These are phyloP conservation scores for Zasmidium cellare DNA, from an alignment of 2,329 filamentous ascomycete genomes.

Conservation along the genomic window DNA sequence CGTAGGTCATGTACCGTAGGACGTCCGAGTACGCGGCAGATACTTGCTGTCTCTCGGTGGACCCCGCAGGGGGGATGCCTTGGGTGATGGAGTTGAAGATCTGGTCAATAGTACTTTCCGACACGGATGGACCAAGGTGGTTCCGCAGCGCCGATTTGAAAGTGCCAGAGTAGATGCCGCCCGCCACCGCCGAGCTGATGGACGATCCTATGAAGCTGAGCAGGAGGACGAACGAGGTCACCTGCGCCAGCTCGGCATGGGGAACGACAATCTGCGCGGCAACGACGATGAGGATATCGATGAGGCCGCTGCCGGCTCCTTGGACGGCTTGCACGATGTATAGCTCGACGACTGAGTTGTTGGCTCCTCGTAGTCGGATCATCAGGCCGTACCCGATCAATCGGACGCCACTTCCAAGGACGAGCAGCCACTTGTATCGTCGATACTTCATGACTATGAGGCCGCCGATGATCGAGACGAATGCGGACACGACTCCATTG, in stretches of 20 bases:
- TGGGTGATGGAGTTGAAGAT: conserved; percentile 51
- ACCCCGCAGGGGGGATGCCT: conserved; percentile 43
- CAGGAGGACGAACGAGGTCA: conserved; percentile 47
- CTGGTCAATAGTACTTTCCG: conserved; percentile 35
- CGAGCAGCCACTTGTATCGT: conserved; percentile 50
- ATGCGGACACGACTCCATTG: conserved; percentile 35
- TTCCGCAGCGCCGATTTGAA: conserved; percentile 40
- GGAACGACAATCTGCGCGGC: conserved; percentile 44
- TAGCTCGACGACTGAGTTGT: conserved; percentile 47
- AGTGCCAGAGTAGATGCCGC: conserved; percentile 52
- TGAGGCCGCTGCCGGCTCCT: conserved; percentile 49
- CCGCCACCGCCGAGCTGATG: conserved; percentile 44
- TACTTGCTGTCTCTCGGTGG: conserved; percentile 43
- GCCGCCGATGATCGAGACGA: conserved; percentile 41
- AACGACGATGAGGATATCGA: conserved; percentile 37
- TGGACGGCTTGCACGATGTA: conserved; percentile 52
- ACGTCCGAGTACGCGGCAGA: conserved; percentile 31
- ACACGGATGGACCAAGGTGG: conserved; percentile 38
- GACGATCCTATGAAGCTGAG: conserved; percentile 38
- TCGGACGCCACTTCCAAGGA: conserved; percentile 44
- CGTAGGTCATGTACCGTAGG: conserved; percentile 23
- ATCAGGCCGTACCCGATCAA: conserved; percentile 53
- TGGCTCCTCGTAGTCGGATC: conserved; percentile 48
- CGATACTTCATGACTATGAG: conserved; percentile 43
- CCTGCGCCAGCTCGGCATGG: conserved; percentile 49